Evolutionary conservation across 2,329 filamentous ascomycete species (phyloP).

Genomic region (Talaromyces sp.): DNA sequence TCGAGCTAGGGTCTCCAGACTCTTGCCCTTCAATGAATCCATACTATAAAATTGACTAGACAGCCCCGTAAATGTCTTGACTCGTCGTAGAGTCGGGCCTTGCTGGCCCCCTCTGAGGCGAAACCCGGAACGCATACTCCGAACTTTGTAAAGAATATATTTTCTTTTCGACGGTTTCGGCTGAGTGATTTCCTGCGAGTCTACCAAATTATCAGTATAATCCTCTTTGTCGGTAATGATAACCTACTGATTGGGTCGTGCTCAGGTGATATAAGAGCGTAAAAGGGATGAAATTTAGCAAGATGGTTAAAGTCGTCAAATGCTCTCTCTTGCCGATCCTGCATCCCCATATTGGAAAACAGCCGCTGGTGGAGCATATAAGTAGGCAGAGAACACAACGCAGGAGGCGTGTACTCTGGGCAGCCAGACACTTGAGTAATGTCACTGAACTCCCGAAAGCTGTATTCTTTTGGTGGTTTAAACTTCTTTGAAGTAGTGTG

Average conservation of each 20-base stretch:
- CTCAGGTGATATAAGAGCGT: conserved; percentile 12
- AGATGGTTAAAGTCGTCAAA: conserved; percentile 25
- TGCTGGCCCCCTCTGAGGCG: conserved; percentile 17
- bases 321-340: conserved; percentile 22
- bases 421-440: conserved; percentile 4
- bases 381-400: conserved; percentile 16
- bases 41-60: conserved; percentile 21
- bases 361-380: conserved; percentile 17
- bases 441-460: not conserved
- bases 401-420: conserved; percentile 11
- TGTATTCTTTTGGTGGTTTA: conserved; percentile 1
- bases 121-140: conserved; percentile 29
- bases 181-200: conserved; percentile 2
- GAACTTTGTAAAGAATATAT: conserved; percentile 24
- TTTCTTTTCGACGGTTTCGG: conserved; percentile 14
- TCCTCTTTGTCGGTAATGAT: not conserved
- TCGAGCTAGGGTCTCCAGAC: conserved; percentile 35
- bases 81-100: conserved; percentile 27
- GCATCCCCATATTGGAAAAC: conserved; percentile 16
- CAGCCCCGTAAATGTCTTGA: conserved; percentile 33
- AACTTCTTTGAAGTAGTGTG: not conserved
- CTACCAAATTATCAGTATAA: not conserved
- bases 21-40: conserved; percentile 29
- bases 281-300: conserved; percentile 18
- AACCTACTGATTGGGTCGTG: conserved; percentile 12